Conservation (phyloP, 192 early-diverging fungal genomes). For the Allomyces macrogynus region DNA sequence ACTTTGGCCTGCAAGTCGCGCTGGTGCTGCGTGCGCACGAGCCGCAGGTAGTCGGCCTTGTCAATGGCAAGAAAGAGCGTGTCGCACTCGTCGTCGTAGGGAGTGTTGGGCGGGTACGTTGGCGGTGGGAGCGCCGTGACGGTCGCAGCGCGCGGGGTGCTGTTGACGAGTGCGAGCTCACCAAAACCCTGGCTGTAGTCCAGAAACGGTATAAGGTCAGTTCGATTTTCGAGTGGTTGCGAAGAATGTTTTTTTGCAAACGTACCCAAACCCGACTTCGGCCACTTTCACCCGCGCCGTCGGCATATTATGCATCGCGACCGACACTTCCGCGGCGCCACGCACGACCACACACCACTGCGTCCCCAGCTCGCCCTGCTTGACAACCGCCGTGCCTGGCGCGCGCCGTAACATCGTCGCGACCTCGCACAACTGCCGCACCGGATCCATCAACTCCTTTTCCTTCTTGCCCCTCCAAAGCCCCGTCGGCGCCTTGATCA, state of each 20-base stretch:
- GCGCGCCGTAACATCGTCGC: not conserved
- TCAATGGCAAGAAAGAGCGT: not conserved
- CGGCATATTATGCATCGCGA: not conserved
- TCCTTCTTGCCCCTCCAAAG: not conserved
- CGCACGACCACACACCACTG: not conserved
- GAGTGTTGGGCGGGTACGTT: too few relatives aligned
- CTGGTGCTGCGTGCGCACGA: not conserved
- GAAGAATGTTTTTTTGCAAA: too few relatives aligned
- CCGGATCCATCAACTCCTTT: not conserved
- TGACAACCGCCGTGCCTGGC: not conserved
- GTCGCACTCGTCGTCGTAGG: too few relatives aligned
- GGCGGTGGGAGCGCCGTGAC: not conserved
- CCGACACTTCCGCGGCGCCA: not conserved
- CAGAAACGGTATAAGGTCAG: too few relatives aligned
- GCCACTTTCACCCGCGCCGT: not conserved
- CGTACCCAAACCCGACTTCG: not conserved
- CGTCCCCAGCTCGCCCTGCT: not conserved
- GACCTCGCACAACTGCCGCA: not conserved
- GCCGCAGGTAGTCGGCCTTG: not conserved
- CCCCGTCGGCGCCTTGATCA: too few relatives aligned
- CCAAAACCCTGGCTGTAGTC: not conserved
- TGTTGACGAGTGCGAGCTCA: not conserved
- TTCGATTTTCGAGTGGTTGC: too few relatives aligned
- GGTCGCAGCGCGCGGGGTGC: not conserved
- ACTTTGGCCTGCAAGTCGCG: not conserved